Base-by-base conservation (phyloP, 2,329 filamentous ascomycete genomes). In the Diaporthe citrichinensis region DNA sequence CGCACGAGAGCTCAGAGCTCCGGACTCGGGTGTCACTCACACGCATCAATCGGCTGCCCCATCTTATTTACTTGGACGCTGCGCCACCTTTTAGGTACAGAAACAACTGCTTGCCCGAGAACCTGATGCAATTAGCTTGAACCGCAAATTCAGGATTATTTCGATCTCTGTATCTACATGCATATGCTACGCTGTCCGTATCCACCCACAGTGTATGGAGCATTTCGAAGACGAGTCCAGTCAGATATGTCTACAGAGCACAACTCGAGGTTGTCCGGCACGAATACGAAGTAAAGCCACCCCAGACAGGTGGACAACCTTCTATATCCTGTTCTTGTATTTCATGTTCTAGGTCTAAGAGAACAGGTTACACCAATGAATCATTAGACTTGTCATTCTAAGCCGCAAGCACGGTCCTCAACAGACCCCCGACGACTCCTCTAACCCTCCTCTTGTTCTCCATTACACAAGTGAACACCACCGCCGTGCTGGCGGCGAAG, bases 401-500 rank as follows among this genome's bases (percentile, higher is more conserved):
- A 36, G 80, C 72, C 62, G 84, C 82, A 76, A 92, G 81, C 10
- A 92, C 88, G 77, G 84, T 85, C 20, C 83, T 84, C 75, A 94
- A 79, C 36, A 95, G 80, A 28, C 85, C 88, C 10, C 94, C 94
- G 76, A 95, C 84, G 59, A 95, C 89, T 7, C 94, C 94, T 74
- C 93, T 87, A 36, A 95, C 92, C 78, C 91, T 86, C 41, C 81
- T 83, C 46, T 88, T 90, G 65, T 92, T 90, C 84, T 95, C 93
- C 55, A 87, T 84, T 34, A 92, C 88, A 79, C 90, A 91, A 0
- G 93, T 92, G 76, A 95, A 89, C n/a, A 95, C 89, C 14, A 95
- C 87, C 6, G 93, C 93, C 14, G 91, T 89, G 80, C 93, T 94
- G 59, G 88, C 81, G 0, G 93, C 91, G 83, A 95, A 95, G 1